Percentiles rank a stretch among this genome's conserved stretches.
These are phyloP conservation scores for Conticribra weissflogii DNA, from an alignment of 108 stramenopile genomes.

Conservation along the genomic window DNA sequence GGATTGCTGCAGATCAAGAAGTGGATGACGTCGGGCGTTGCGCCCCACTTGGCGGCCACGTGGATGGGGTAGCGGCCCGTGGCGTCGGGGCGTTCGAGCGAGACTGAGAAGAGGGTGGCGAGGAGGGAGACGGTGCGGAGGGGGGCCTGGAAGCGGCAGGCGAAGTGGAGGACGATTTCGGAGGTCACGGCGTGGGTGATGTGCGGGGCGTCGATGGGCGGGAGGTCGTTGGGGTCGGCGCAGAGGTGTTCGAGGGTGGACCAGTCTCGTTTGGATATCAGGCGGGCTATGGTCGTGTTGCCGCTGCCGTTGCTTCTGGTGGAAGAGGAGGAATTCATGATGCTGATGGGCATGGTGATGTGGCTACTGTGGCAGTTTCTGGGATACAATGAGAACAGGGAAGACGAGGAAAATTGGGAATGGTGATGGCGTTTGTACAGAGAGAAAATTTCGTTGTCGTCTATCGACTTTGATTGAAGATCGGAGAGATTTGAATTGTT, in stretches of 20 bases:
- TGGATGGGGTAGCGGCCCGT: constrained; percentile 31
- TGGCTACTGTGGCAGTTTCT: no score
- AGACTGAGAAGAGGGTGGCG: constrained; percentile 1
- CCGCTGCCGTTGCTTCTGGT: background rate
- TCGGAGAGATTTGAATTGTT: no score
- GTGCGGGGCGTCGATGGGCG: constrained; percentile 8
- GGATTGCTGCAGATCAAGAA: constrained; percentile 18
- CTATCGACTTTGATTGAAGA: no score
- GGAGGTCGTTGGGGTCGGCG: background rate
- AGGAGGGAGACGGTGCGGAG: constrained; percentile 21
- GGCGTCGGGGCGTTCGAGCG: constrained; percentile 14
- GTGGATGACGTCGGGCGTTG: constrained; percentile 28
- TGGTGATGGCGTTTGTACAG: no score
- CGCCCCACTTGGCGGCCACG: constrained; percentile 35
- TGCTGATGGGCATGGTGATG: no score
- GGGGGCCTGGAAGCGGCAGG: constrained; percentile 31
- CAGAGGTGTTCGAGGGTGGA: background rate
- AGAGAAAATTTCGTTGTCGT: no score
- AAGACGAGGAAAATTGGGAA: no score
- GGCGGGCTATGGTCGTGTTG: background rate
- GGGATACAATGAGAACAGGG: no score
- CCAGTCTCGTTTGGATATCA: constrained; percentile 8
- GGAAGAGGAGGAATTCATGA: no score
- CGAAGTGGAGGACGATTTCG: constrained; percentile 23
- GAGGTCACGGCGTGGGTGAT: constrained; percentile 22